Percentiles rank a stretch among this genome's conserved stretches.
These are phyloP conservation scores for Nicotiana noctiflora DNA, from an alignment of 257 asterid species.

Conservation along the genomic window DNA sequence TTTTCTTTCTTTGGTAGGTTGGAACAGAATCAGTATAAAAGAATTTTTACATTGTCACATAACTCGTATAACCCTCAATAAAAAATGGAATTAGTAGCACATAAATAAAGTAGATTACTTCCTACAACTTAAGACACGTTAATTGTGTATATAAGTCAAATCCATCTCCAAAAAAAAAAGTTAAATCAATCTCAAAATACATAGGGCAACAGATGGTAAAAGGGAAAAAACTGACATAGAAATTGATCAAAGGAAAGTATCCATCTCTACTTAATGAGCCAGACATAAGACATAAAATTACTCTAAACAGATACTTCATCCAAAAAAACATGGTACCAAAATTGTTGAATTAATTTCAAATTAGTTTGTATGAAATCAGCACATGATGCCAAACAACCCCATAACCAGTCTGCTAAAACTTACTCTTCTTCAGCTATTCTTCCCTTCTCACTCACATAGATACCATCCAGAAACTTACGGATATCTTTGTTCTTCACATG, in stretches of 20 bases:
- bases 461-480: constrained; percentile 6
- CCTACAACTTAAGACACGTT: too few relatives aligned
- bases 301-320: not conserved
- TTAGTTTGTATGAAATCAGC: not conserved
- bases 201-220: not conserved
- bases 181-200: not conserved
- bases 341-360: not conserved
- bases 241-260: not conserved
- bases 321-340: not conserved
- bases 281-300: not conserved
- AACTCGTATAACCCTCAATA: too few relatives aligned
- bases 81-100: too few relatives aligned
- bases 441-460: constrained; percentile 6
- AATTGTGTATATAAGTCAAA: too few relatives aligned
- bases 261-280: not conserved
- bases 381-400: not conserved
- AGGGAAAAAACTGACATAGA: not conserved
- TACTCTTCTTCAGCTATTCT: constrained; percentile 4
- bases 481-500: constrained; percentile 8
- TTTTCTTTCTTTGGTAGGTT: too few relatives aligned
- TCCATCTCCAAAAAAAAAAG: too few relatives aligned
- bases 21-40: too few relatives aligned
- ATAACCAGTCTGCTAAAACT: not conserved
- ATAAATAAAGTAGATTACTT: too few relatives aligned
- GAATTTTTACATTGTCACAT: too few relatives aligned